These are phyloP conservation scores for Iberis amara DNA, from an alignment of 441 rosid species.

Conservation along the genomic window DNA sequence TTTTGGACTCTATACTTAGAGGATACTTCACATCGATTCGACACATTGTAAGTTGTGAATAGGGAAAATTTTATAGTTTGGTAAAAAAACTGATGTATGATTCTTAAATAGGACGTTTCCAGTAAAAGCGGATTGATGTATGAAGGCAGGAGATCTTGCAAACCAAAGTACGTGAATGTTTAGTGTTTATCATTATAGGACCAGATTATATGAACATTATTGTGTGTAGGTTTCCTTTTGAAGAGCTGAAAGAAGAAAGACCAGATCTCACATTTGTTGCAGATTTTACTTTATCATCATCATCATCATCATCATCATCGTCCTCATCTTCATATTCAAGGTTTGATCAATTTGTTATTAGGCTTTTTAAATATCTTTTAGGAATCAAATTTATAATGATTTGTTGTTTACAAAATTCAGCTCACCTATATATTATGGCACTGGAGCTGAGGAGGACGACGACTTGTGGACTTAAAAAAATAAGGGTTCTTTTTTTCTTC, in stretches of 20 bases:
- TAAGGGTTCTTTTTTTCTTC: too few species aligned
- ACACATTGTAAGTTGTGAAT: conserved; percentile 14
- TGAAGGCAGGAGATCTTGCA: neutral
- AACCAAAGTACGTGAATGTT: conserved; percentile 7
- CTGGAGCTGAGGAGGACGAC: neutral
- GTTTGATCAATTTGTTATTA: neutral
- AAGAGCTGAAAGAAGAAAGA: conserved; percentile 18
- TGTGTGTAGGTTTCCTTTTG: conserved; percentile 19
- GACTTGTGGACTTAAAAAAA: too few species aligned
- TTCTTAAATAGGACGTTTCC: conserved; percentile 18
- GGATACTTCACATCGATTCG: neutral
- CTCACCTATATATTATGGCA: neutral
- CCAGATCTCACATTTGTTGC: conserved; percentile 17
- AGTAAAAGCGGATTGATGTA: neutral
- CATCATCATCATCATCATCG: neutral
- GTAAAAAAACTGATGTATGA: neutral
- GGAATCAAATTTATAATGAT: neutral
- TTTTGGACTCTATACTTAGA: neutral
- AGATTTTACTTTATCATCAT: neutral
- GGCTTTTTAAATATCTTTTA: neutral
- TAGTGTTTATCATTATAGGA: too few species aligned
- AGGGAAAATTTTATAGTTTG: neutral
- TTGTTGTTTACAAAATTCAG: conserved; percentile 15
- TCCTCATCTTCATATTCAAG: neutral
- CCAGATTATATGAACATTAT: neutral